A percentile compares a stretch with the other conserved stretches of the same genome.
Conservation (phyloP, 2,329 filamentous ascomycete genomes). For the Lasiodiplodia theobromae region DNA sequence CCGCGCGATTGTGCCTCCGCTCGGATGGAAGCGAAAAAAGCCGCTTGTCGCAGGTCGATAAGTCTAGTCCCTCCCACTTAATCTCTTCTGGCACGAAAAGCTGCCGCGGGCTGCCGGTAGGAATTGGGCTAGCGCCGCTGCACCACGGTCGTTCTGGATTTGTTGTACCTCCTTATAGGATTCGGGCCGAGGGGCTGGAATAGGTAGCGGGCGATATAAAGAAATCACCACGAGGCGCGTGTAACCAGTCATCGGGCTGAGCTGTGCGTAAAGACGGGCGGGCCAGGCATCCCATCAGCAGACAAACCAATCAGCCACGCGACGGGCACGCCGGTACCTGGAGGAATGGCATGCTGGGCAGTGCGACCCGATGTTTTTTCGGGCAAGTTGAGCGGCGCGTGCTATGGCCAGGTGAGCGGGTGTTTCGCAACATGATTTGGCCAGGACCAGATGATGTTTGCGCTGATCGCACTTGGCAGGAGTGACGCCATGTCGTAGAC, state of each 20-base stretch:
- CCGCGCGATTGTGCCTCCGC: background rate
- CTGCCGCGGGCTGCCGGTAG: background rate
- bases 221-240: constrained; percentile 5
- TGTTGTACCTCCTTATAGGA: constrained; percentile 10
- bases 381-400: constrained; percentile 6
- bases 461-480: constrained; percentile 12
- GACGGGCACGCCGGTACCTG: background rate
- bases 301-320: constrained; percentile 9
- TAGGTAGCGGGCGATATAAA: constrained; percentile 2
- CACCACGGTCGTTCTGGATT: background rate
- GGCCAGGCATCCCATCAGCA: constrained; percentile 13
- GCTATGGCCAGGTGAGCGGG: background rate
- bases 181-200: constrained; percentile 6
- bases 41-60: background rate
- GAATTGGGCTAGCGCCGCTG: constrained; percentile 3
- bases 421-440: constrained; percentile 2
- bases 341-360: background rate
- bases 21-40: constrained; percentile 3
- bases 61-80: constrained; percentile 7
- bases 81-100: constrained; percentile 5
- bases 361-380: background rate
- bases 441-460: constrained; percentile 6
- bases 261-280: background rate
- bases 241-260: background rate
- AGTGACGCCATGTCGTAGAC: too few species aligned